Percentiles rank a stretch among this genome's conserved stretches.
Evolutionary conservation across 2,329 filamentous ascomycete genomes (phyloP).

Genomic region (Zasmidium cellare): DNA sequence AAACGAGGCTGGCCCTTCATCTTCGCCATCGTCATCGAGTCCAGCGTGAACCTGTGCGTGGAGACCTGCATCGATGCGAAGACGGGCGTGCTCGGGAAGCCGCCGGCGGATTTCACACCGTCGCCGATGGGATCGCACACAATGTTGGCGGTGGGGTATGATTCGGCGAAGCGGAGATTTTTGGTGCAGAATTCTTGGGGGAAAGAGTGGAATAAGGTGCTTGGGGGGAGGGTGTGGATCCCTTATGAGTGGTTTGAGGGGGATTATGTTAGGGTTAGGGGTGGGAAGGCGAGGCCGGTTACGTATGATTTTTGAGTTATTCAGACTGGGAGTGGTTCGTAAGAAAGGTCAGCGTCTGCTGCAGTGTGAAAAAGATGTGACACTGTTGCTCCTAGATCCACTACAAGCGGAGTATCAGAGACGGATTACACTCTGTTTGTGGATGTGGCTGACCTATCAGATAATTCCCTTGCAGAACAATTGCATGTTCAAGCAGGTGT

Average conservation of each 20-base stretch:
- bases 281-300: neutral
- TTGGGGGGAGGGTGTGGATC: neutral
- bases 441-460: too few species aligned
- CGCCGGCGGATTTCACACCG: neutral
- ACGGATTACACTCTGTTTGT: too few species aligned
- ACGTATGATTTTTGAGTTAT: constrained; percentile 1
- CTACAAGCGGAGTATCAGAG: too few species aligned
- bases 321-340: too few species aligned
- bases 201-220: neutral
- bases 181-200: constrained; percentile 2
- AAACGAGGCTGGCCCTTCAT: neutral
- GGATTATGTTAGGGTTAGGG: neutral
- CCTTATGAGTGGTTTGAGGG: constrained; percentile 2
- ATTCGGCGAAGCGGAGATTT: neutral
- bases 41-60: neutral
- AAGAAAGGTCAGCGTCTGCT: too few species aligned
- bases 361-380: too few species aligned
- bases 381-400: too few species aligned
- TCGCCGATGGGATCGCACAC: neutral
- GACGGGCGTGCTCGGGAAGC: neutral
- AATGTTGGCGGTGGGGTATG: neutral
- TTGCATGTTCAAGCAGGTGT: too few species aligned
- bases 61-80: neutral
- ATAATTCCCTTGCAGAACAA: too few species aligned
- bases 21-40: neutral